Evolutionary conservation across 768 basidiomycete species (phyloP), one percentile per base, ranked within the genome.

Genomic region (Tylopilus vinaceipallidus): DNA sequence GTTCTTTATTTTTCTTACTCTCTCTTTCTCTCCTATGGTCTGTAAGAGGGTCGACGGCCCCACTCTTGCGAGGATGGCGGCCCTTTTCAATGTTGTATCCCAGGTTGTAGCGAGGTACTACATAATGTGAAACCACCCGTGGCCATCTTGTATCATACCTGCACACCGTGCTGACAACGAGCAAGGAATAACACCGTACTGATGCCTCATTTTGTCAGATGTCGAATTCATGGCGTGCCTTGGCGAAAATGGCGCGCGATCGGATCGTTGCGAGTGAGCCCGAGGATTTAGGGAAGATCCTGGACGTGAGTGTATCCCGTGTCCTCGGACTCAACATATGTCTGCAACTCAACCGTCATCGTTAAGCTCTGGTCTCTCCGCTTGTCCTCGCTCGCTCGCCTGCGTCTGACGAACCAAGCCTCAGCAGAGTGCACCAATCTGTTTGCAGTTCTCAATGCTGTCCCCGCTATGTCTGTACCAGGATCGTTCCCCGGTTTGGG

Each of bases 351-450:
- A 63, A 13, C 27, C 32, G 22, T 41, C 26, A n/a, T 32, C 30
- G 2, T 32, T 32, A 51, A 91, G 88, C 79, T 91, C 24, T 93
- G 90, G 90, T 87, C 86, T 61, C 81, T 92, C 40, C 88, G 90
- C 7, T 77, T 93, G 6, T 81, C 87, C 23, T 82, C 81, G 47
- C 80, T 93, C 24, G 81, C 90, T 38, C 84, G 90, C 16, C 77
- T 93, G 38, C 83, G 90, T 39, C 79, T 93, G 40, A 91, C 86
- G 73, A 91, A 91, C 63, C 90, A 93, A 64, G 84, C 84, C n/a
- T 79, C 87, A 1, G 87, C 88, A 20, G 90, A 93, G 69, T 86
- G 86, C 64, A 83, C 80, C 10, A 90, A 90, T 68, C 76, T 93
- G 20, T 92, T 88, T 65, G 70, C 79, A 16, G 83, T 84, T 22